A percentile compares a stretch with the other conserved stretches of the same genome.
phyloP scores from a whole-genome alignment of 768 basidiomycete species.

The Serendipita indica region DNA sequence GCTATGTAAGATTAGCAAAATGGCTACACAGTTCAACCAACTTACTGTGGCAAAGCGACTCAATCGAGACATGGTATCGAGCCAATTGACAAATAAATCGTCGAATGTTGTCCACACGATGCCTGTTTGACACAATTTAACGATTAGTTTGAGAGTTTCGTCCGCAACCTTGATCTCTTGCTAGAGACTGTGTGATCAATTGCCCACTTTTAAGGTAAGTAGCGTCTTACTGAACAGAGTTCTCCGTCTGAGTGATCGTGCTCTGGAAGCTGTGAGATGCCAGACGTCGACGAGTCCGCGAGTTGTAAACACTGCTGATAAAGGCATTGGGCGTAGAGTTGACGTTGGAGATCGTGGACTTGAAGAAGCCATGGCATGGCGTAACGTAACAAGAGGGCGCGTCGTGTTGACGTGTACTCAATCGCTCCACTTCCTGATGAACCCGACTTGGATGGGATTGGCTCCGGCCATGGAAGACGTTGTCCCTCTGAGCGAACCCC shows the following conservation, averaged over 20 bases:
- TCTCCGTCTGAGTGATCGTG: too few species aligned
- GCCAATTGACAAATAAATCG: conserved; percentile 43
- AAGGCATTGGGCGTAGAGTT: conserved; percentile 35
- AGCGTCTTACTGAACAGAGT: too few species aligned
- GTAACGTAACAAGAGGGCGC: conserved; percentile 39
- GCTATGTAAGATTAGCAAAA: background rate
- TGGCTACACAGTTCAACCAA: background rate
- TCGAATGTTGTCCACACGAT: conserved; percentile 46
- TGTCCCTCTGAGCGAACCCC: conserved; percentile 41
- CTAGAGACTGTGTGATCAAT: background rate
- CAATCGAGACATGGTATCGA: conserved; percentile 30
- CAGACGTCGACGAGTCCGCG: conserved; percentile 20
- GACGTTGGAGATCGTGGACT: conserved; percentile 45
- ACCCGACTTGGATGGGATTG: conserved; percentile 4
- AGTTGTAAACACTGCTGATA: conserved; percentile 40
- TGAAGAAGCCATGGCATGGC: conserved; percentile 54
- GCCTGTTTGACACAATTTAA: conserved; percentile 37
- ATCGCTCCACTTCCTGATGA: conserved; percentile 28
- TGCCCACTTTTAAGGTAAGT: conserved; percentile 15
- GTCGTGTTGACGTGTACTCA: conserved; percentile 50
- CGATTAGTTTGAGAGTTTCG: conserved; percentile 34
- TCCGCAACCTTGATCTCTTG: conserved; percentile 23
- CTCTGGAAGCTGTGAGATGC: too few species aligned
- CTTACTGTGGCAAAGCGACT: conserved; percentile 29
- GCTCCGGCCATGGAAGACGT: conserved; percentile 40